Base-by-base conservation (phyloP, 768 basidiomycete species). In the Neoboletus brunneissimus region DNA sequence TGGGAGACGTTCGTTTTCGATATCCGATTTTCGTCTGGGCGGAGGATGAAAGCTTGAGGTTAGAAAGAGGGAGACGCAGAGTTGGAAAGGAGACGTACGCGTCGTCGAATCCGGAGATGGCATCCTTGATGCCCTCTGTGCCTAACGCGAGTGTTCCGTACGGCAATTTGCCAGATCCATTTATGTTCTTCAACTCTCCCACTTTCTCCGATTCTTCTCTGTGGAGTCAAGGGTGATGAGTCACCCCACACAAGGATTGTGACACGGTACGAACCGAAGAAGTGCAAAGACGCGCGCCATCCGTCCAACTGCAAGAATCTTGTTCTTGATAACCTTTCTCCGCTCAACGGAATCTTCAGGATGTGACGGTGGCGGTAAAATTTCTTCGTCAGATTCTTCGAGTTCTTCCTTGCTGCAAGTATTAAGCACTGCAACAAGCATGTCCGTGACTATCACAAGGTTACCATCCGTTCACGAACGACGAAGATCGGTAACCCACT, bases 121-220 rank as follows among this genome's bases (percentile, higher is more conserved):
- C 88, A 54, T 98, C 91, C 73, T 87, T 97, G 73, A 99, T 95
- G 23, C 92, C 95, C 70, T 98, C 97, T 2, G 91, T 84, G 18
- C 94, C 95, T 51, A 88, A 80, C 4, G 87, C 94, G 51, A 98
- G 79, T 1, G 87, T 86, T 31, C 89, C 94, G 64, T 86, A 89
- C 1, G 95, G 93, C 44, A 94, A 74, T 65, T 83, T 89, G 60
- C 72, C 75, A 10, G 89, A 85, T 31, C 92, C 92, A 40, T 85
- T 84, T 45, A 96, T 85, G 63, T 81, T 92, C 79, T 97, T 98
- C 76, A 98, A 84, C 73, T 99, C 97, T 11, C 94, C 97, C 5
- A 96, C 93, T 58, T 89, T 88, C 76, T 99, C 97, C 3, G 95
- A 95, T 73, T 99, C 97, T 81, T 98, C 97, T 65, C 96, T 94